Conservation (phyloP, 345 rosid species). For the Salix arbutifolia region DNA sequence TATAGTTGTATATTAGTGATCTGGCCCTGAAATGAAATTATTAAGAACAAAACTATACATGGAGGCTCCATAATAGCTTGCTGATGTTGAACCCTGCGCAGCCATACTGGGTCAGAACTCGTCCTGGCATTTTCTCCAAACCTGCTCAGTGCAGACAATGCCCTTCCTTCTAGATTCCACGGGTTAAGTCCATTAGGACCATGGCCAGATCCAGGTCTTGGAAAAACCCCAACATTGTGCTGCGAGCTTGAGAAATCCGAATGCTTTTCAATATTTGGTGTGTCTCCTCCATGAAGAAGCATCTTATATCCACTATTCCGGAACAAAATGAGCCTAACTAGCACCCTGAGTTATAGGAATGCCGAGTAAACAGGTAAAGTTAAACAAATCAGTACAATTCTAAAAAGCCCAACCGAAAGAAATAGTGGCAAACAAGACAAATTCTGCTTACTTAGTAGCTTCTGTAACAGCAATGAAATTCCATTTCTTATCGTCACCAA, state of each 20-base stretch:
- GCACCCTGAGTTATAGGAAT: conserved; percentile 46
- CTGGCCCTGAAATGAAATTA: background rate
- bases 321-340: conserved; percentile 65
- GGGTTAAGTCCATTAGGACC: conserved; percentile 33
- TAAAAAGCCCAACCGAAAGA: background rate
- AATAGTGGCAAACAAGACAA: background rate
- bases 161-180: conserved; percentile 78
- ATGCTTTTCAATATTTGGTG: conserved; percentile 52
- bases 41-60: conserved; percentile 25
- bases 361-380: conserved; percentile 10
- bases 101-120: conserved; percentile 49
- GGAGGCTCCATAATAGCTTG: conserved; percentile 54
- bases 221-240: conserved; percentile 20
- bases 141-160: conserved; percentile 68
- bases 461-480: conserved; percentile 76
- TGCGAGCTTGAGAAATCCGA: conserved; percentile 34
- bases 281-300: conserved; percentile 91
- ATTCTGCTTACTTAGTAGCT: conserved; percentile 63
- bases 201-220: conserved; percentile 21
- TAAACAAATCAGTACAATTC: background rate
- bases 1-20: background rate
- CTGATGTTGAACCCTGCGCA: conserved; percentile 58
- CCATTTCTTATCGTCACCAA: conserved; percentile 76
- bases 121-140: conserved; percentile 74
- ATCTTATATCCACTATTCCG: conserved; percentile 74